Evolutionary conservation across 345 rosid species (phyloP), one percentile per base, ranked within the genome.

Genomic region (Geranium rotundifolium): DNA sequence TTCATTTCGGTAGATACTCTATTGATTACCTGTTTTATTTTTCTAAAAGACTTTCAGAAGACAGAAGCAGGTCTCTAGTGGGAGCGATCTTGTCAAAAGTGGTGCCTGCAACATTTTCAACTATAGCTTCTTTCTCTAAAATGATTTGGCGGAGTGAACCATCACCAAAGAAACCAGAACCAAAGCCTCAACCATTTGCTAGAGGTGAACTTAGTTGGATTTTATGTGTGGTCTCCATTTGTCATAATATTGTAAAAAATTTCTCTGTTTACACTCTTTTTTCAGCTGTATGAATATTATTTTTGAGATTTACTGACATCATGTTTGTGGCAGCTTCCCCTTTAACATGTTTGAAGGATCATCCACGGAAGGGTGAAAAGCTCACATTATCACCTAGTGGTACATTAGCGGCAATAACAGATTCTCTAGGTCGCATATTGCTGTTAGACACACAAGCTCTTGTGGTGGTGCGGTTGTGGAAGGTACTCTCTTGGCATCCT

Each of bases 361-460:
- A 82, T 29, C 99, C 99, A 31, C 83, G 99, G 72, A 93, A 88
- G 78, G 97, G 99, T 4, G 96, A 93, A 73, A 88, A 82, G 78
- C 81, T 88, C 54, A 87, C 90, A 0, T 66, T 88, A 75, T 93
- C 96, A 12, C 99, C 99, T 15, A 88, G 96, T 75, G 99, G 97
- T 61, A 88, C 99, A 59, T 79, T 93, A 78, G 99, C 99, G 75
- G 96, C 99, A 6, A 84, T 93, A 60, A 88, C 99, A 20, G 99
- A 93, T 77, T 93, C 99, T 59, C 92, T 93, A 71, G 99, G 97
- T 68, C 96, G 99, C 19, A 86, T 93, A 73, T 84, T 86, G 79
- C 87, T 90, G 39, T 77, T 93, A 69, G 99, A 93, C 73, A 90
- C 97, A 75, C 95, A 85, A 70, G 99, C 99, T 29, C 86, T 93